Evolutionary conservation across 1,284 basidiomycete genomes (phyloP).

Genomic region (Cryptococcus wingfieldii): DNA sequence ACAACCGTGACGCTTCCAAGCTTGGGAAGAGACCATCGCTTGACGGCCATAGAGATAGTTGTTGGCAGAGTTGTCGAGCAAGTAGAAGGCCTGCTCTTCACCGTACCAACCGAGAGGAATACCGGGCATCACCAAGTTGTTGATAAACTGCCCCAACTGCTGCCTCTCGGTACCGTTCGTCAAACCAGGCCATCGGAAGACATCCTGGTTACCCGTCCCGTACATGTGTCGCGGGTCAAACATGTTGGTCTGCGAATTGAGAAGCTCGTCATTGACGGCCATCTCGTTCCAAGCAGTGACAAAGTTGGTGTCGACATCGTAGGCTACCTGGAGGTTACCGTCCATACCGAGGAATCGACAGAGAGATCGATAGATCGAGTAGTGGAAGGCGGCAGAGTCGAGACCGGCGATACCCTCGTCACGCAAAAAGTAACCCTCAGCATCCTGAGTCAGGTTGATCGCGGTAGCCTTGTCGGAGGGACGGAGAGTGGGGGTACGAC

Average conservation of each 20-base stretch:
- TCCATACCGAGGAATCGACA: constrained; percentile 86
- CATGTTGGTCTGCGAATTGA: constrained; percentile 63
- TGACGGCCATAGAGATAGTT: constrained; percentile 86
- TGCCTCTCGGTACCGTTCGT: constrained; percentile 73
- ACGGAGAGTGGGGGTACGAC: constrained; percentile 62
- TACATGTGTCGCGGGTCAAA: constrained; percentile 83
- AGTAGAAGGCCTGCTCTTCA: constrained; percentile 79
- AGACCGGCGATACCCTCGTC: constrained; percentile 60
- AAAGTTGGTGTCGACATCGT: constrained; percentile 75
- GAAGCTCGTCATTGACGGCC: constrained; percentile 77
- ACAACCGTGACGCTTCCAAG: constrained; percentile 89
- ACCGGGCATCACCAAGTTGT: constrained; percentile 76
- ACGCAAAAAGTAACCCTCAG: constrained; percentile 74
- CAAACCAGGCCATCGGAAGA: constrained; percentile 84
- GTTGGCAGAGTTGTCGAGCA: constrained; percentile 73
- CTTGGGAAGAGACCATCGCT: constrained; percentile 74
- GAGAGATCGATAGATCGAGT: constrained; percentile 80
- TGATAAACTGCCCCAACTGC: constrained; percentile 70
- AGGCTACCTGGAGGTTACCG: constrained; percentile 80
- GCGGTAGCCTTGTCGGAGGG: constrained; percentile 63
- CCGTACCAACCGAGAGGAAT: constrained; percentile 80
- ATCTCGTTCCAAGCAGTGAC: constrained; percentile 83
- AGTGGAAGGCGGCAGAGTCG: constrained; percentile 81
- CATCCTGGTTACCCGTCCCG: constrained; percentile 85
- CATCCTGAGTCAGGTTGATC: constrained; percentile 54